Percentiles rank a stretch among this genome's conserved stretches.
These are phyloP conservation scores for Rhynchospora pubera DNA, from an alignment of 176 grass and related monocot species.

Conservation along the genomic window DNA sequence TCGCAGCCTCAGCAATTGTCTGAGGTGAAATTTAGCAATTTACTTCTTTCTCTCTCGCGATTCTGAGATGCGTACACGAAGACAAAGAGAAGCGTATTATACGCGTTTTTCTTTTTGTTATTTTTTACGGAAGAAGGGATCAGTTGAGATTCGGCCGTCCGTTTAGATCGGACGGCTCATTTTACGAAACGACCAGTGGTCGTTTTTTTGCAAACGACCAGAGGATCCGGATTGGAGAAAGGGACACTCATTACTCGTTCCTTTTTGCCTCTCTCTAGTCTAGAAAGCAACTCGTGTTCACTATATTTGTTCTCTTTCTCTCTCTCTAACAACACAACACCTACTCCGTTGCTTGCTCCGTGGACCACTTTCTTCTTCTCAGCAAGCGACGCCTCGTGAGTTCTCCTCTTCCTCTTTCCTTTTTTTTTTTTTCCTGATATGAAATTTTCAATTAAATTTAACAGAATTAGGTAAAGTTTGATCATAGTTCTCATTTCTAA, in stretches of 20 bases:
- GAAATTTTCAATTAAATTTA: background rate
- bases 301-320: background rate
- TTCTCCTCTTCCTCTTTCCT: background rate
- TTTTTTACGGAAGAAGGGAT: no score
- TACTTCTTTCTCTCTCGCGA: no score
- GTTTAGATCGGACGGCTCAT: no score
- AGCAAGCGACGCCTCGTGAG: conserved; percentile 6
- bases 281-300: conserved; percentile 4
- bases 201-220: no score
- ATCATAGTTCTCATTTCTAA: background rate
- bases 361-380: background rate
- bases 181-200: no score
- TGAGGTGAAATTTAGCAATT: no score
- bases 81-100: no score
- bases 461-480: background rate
- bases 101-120: no score
- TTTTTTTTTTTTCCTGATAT: background rate
- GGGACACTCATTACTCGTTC: background rate
- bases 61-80: no score
- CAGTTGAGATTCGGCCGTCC: no score
- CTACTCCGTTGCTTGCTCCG: background rate
- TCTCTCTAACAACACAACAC: background rate
- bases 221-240: no score
- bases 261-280: background rate
- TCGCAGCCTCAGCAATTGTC: no score